phyloP scores from a whole-genome alignment of 768 basidiomycete genomes.

The Rhodotorula babjevae region DNA sequence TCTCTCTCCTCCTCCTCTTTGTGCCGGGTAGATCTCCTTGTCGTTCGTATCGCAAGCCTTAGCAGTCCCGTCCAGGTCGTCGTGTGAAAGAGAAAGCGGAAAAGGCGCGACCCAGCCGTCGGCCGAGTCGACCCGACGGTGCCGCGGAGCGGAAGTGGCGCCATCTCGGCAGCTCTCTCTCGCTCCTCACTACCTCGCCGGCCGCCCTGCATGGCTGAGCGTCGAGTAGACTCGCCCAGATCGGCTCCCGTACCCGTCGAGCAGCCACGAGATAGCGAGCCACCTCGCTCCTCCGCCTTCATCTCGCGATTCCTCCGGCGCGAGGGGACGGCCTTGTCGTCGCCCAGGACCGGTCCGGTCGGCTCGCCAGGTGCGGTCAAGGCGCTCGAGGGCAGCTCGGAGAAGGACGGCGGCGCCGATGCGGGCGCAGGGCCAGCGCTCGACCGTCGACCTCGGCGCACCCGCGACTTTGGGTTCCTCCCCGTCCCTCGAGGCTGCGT shows the following conservation, averaged over 20 bases:
- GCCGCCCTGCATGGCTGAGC: background rate
- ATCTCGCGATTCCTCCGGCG: background rate
- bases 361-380: too few relatives aligned
- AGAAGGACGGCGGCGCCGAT: background rate
- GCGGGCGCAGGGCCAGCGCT: too few relatives aligned
- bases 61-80: too few relatives aligned
- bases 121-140: too few relatives aligned
- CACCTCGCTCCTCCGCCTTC: background rate
- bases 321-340: background rate
- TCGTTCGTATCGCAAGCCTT: background rate
- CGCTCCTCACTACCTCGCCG: background rate
- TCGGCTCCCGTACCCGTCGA: too few relatives aligned
- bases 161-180: background rate
- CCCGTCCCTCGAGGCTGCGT: conserved; percentile 46
- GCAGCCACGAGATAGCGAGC: too few relatives aligned
- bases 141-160: background rate
- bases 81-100: too few relatives aligned
- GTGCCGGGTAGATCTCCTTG: background rate
- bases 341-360: too few relatives aligned
- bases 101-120: background rate
- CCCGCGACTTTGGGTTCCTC: conserved; percentile 47
- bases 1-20: background rate
- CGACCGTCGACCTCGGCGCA: background rate
- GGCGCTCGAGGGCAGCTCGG: too few relatives aligned
- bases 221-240: too few relatives aligned